Base-by-base conservation (phyloP, 192 early-diverging fungal species). In the Linnemannia hyalina region DNA sequence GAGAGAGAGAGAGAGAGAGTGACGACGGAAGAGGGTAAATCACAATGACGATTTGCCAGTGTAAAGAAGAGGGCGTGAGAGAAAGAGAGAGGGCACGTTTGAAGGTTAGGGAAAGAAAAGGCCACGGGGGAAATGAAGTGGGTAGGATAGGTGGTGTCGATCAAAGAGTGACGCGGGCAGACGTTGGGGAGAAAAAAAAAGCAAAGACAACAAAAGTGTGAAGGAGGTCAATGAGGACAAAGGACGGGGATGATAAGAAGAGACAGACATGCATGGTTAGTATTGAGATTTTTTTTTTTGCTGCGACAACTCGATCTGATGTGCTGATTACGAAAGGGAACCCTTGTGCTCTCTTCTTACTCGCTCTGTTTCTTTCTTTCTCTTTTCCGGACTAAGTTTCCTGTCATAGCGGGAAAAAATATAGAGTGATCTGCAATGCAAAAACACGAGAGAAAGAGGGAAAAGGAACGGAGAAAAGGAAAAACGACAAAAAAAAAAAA, bases 401-500 rank as follows among this genome's bases (percentile, higher is more conserved):
- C 52, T 20, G 18, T n/a, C 8, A 16, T 41, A 26, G 74, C 49
- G 40, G 57, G 65, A 35, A 35, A 41, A 32, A 63, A 9, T 23
- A 22, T 40, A 63, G 41, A 18, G 54, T 23, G 36, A 55, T 60
- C 23, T 26, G 63, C 46, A 75, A 32, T 70, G 76, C 54, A 60
- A 52, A 16, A 80, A 40, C 54, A 65, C 23, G 8, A 35, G 0
- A 26, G 26, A 65, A n/a, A 26, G 35, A 6, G n/a, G n/a, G n/a
- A n/a, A n/a, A 1, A 47, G 10, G 32, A 20, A 71, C 46, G 4
- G 32, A 52, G 49, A 26, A 55, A 36, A 57, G n/a, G 63, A 36
- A 32, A 36, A 40, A 32, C 41, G 44, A 71, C 22, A 47, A 78
- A 10, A 71, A 41, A 71, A 40, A 73, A 68, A 44, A 73, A 22